Evolutionary conservation across 306 rosid genomes (phyloP).

Genomic region (Quercus mongolica): DNA sequence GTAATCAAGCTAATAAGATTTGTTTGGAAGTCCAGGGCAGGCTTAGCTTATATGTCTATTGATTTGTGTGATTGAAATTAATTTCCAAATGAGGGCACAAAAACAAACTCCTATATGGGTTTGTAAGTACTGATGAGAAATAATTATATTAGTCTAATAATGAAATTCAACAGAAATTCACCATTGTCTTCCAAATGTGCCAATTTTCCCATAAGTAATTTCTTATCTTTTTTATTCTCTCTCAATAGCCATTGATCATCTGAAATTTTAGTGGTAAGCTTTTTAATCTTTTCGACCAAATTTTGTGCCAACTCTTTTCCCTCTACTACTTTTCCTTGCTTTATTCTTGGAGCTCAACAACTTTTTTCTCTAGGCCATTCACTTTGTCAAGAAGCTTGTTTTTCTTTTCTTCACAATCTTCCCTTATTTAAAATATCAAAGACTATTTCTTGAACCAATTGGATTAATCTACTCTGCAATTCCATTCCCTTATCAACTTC

Average conservation of each 20-base stretch:
- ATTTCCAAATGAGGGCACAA: no score
- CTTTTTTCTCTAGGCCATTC: conserved; percentile 28
- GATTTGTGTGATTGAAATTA: no score
- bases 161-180: no score
- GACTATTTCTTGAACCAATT: conserved; percentile 37
- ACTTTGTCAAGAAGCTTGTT: conserved; percentile 26
- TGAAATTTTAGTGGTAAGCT: conserved; percentile 29
- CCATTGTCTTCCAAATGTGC: conserved; percentile 38
- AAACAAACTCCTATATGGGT: no score
- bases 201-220: conserved; percentile 27
- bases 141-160: no score
- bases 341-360: conserved; percentile 32
- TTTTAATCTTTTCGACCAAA: conserved; percentile 23
- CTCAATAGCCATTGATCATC: conserved; percentile 12
- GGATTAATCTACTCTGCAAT: conserved; percentile 40
- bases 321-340: conserved; percentile 26
- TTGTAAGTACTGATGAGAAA: no score
- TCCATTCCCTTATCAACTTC: conserved; percentile 44
- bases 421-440: conserved; percentile 27
- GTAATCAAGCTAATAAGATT: no score
- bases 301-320: conserved; percentile 23
- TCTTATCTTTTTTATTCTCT: conserved; percentile 43
- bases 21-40: no score
- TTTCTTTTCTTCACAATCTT: conserved; percentile 41
- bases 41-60: no score